Conservation (phyloP, 768 basidiomycete genomes). For the Lentinula raphanica region DNA sequence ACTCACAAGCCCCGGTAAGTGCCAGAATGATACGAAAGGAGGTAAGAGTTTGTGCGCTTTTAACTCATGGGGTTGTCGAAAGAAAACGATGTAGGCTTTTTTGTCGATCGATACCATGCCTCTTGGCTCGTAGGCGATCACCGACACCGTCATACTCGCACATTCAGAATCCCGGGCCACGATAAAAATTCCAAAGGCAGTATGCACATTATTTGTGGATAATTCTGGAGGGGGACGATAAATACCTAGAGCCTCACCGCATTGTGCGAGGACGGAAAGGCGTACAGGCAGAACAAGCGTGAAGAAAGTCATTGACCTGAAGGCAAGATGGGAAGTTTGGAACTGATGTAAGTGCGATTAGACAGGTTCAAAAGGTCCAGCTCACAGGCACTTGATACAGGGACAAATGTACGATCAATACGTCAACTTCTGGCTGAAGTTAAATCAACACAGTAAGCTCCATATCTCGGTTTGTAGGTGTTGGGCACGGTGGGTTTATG, state of each 20-base stretch:
- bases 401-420: neutral
- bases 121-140: neutral
- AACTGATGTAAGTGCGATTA: neutral
- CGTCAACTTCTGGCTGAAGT: conserved; percentile 2
- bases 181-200: too few relatives aligned
- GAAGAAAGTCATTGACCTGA: too few relatives aligned
- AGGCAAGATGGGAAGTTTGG: too few relatives aligned
- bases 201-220: too few relatives aligned
- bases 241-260: too few relatives aligned
- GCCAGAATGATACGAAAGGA: neutral
- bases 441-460: neutral
- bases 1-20: neutral
- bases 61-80: neutral
- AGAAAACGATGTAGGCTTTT: neutral
- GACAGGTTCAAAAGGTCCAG: neutral
- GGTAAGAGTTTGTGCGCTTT: too few relatives aligned
- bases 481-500: neutral
- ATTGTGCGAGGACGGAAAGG: too few relatives aligned
- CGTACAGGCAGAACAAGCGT: too few relatives aligned
- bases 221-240: too few relatives aligned
- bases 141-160: too few relatives aligned
- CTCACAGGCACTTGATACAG: neutral
- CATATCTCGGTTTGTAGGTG: neutral
- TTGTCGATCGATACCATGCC: neutral
- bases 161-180: too few relatives aligned